Base-by-base conservation (phyloP, 371 early-diverging fungal species). In the Saksenaea oblongispora region DNA sequence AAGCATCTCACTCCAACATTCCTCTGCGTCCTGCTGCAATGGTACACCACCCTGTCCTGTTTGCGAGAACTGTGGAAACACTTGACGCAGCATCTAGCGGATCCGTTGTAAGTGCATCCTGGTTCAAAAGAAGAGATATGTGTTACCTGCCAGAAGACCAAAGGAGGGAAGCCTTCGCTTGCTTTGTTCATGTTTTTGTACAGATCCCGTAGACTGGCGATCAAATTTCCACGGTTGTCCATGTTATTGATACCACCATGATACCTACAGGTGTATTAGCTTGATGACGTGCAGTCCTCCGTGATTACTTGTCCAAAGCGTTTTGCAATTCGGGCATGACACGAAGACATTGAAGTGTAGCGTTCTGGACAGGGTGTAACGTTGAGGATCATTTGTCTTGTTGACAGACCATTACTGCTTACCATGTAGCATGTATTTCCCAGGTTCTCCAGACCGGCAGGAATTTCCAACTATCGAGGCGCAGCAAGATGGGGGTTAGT, bases 341-440 rank as follows among this genome's bases (percentile, higher is more conserved):
- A 26, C 92, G 86, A 17, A 99, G 80, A 63, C 97, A 96, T 75
- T 99, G 99, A n/a, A 99, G 72, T 1, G 97, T 91, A 1, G 98
- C 88, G 75, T 98, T 99, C 88, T 87, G 79, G 4, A 24, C 5
- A 37, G 1, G 39, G 31, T 11, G 27, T 34, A 34, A 14, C 8
- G 14, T 28, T 28, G 56, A 44, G 17, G n/a, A 27, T 14, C 54
- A 9, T 9, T 56, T 58, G 11, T 9, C 15, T 44, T 58, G n/a
- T n/a, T n/a, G n/a, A n/a, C n/a, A n/a, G n/a, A n/a, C n/a, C n/a
- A n/a, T n/a, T n/a, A n/a, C n/a, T 8, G 34, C 56, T 62, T 81
- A 88, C 88, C 95, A 98, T 91, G 70, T 97, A 99, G 78, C 99
- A 99, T 1, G 99, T 99, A 79, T 99, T 99, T 17, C 99, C 99